Conservation (phyloP, 2,329 filamentous ascomycete species). For the Hypoxylon rubiginosum region DNA sequence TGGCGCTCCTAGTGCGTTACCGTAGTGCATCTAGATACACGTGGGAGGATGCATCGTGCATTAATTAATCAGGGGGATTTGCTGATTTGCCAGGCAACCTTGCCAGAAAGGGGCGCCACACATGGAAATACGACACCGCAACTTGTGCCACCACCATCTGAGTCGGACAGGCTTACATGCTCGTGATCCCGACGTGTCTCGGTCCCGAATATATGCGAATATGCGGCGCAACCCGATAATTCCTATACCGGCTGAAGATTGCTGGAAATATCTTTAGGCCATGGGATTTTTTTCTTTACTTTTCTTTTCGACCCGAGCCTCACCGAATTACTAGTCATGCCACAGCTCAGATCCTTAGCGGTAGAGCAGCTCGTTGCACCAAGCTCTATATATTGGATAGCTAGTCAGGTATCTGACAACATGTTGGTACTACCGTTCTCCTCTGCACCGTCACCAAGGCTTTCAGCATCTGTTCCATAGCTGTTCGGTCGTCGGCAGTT, state of each 20-base stretch:
- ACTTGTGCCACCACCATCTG: slow-evolving; percentile 3
- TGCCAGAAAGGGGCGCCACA: slow-evolving; percentile 8
- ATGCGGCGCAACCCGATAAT: slow-evolving; percentile 28
- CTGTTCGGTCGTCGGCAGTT: background rate
- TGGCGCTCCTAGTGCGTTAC: slow-evolving; percentile 13
- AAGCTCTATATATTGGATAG: slow-evolving; percentile 28
- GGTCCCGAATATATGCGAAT: slow-evolving; percentile 34
- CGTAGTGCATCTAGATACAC: slow-evolving; percentile 25
- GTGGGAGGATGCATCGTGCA: slow-evolving; percentile 25
- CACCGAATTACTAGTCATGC: slow-evolving; percentile 9
- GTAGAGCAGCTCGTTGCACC: slow-evolving; percentile 10
- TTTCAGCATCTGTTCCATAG: slow-evolving; percentile 15
- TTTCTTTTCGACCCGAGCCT: no score
- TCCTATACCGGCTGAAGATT: background rate
- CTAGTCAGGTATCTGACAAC: slow-evolving; percentile 10
- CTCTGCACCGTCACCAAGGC: background rate
- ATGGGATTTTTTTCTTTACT: slow-evolving; percentile 7
- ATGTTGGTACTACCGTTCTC: slow-evolving; percentile 10
- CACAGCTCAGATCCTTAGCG: slow-evolving; percentile 14
- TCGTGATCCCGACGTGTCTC: slow-evolving; percentile 23
- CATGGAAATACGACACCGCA: slow-evolving; percentile 25
- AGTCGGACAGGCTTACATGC: background rate
- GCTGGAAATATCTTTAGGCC: slow-evolving; percentile 7
- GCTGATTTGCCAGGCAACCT: background rate
- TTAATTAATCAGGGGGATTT: slow-evolving; percentile 26